Base-by-base conservation (phyloP, 495 filamentous ascomycete genomes). In the Aspergillus mulundensis region DNA sequence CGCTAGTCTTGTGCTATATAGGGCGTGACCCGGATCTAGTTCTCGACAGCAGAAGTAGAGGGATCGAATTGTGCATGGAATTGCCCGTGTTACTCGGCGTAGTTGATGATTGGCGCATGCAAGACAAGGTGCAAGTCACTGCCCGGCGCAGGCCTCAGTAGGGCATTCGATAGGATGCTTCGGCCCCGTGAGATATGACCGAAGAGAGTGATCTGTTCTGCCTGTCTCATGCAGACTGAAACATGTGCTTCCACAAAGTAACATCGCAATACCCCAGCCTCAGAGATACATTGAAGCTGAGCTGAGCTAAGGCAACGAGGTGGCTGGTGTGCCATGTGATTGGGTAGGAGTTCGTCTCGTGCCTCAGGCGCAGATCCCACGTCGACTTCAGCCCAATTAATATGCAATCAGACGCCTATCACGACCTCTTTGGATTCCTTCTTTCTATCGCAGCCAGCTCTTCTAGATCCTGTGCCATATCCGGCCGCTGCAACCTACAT, bases 261-360 rank as follows among this genome's bases (percentile, higher is more conserved):
- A 10, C 12, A 5, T 36, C 32, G 7, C 12, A 14, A 36, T 36
- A 36, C 7, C 32, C 32, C 32, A 36, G 32, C 32, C 32, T 36
- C 32, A 36, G 12, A 2, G 11, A 15, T 36, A 10, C 32, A 15
- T 2, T 36, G 28, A 30, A 36, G 43, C 46, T 38, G 45, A 38
- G 36, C 28, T 28, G 25, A 28, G 8, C 15, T 36, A 40, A 32
- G 24, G 24, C 45, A 30, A 20, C 19, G 28, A 18, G 58, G 53
- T 56, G 58, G 58, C 58, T 60, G 58, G 58, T 53, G 53, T 34
- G 34, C 47, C 48, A 56, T 46, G 53, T 60, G 58, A 60, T 54
- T 51, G 53, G 57, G 25, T 24, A 30, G 45, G 50, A 58, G 30
- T 16, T 30, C 25, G 39, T 21, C 34, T 44, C n/a, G 28, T 53